Base-by-base conservation (phyloP, 148 eudicot species). In the Rhododendron henanense region DNA sequence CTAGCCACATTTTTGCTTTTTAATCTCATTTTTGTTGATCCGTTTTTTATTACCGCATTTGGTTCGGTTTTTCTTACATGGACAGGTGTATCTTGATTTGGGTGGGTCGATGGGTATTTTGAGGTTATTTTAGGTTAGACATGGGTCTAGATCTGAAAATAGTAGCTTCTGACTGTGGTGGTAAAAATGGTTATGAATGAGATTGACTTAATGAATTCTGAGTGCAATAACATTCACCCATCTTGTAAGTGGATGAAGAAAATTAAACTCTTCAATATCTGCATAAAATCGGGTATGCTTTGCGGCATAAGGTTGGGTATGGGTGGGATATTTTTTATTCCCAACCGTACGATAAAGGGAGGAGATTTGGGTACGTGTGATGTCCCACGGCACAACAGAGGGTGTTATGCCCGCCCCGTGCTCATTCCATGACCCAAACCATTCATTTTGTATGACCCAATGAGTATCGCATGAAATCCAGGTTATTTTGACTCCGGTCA, bases 1-100 rank as follows among this genome's bases (percentile, higher is more conserved):
- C 90, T 84, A 61, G 85, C 84, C 78, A 85, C 69, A 33, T 85
- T 82, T 53, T 84, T 84, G 50, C 57, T 9, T 47, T 85, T 44
- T 37, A 9, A n/a, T 75, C 19, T 18, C 53, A 5, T 28, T 76
- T n/a, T 81, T 35, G 39, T 86, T 39, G 18, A 16, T 73, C 28
- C 21, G n/a, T 33, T 15, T 53, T 37, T 31, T 15, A 2, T 76
- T 25, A 6, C 41, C 41, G 69, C 11, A 23, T 73, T 69, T 35
- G 50, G 28, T 13, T 57, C 25, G 3, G 3, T 71, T 50, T 37
- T 5, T 13, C 4, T 6, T 45, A 1, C 25, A 0, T 44, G 67
- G 67, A 14, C 55, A 21, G 1, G 2, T 37, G 15, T 33, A 31
- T n/a, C n/a, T 55, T 53, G 48, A 6, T 39, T 51, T 57, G 45